Evolutionary conservation across 1,139 yeast genomes (phyloP), one percentile per base, ranked within the genome.

Genomic region (Taphrina betulina): DNA sequence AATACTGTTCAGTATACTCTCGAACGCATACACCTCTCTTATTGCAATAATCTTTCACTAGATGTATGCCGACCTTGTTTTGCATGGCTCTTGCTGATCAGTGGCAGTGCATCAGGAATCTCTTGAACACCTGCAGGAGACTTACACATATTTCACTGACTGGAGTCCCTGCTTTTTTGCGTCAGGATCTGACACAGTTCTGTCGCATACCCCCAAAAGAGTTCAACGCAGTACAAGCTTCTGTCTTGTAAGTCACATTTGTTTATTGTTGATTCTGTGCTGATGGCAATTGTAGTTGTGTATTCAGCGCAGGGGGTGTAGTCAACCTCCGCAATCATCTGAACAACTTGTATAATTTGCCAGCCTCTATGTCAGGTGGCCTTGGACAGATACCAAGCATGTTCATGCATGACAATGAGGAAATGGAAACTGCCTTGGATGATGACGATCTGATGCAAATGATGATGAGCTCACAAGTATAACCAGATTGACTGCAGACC

Each of bases 131-230:
- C 48, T 92, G 97, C 67, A 95, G 94, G 4, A 80, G 82, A 63
- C 74, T 92, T 60, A 89, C 96, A 0, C 98, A 92, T 71, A 76
- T 92, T 85, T 57, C 90, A 80, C 60, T 89, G 75, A 92, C 98
- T 0, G 98, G 98, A 0, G 90, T 92, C 23, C 78, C 85, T 2
- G 86, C 95, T 28, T 92, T 92, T 71, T 76, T 92, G 67, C 78
- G 95, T 61, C 78, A 84, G 17, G 97, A 92, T 65, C 80, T 92
- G 53, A 85, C 94, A 0, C 83, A 80, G 63, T 90, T 81, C 69
- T 90, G 97, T 68, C 83, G 98, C 33, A 86, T 84, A n/a, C 95
- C 97, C 1, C 98, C 98, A 2, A 81, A 87, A 12, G 97, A 90
- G 65, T 90, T 92, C 67, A 89, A 85, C 58, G 89, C 83, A 59